Percentiles rank a stretch among this genome's conserved stretches.
Conservation (phyloP, 257 asterid species). For the Solanum chmielewskii region DNA sequence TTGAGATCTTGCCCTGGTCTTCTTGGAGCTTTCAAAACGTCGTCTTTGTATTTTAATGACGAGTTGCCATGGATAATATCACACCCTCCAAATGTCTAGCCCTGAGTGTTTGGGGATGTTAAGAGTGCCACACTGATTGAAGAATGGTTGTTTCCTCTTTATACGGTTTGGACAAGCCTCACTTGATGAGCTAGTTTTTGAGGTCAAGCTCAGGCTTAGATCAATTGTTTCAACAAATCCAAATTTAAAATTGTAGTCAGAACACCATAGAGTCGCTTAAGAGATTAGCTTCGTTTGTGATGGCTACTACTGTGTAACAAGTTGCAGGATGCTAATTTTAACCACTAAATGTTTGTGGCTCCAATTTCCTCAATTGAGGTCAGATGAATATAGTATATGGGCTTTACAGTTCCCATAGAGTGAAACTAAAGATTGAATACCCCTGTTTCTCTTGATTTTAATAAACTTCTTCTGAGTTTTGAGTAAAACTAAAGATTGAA, state of each 20-base stretch:
- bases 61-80: background rate
- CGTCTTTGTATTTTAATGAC: background rate
- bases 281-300: background rate
- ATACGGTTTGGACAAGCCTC: background rate
- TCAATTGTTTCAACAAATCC: background rate
- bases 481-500: background rate
- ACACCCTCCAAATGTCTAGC: background rate
- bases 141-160: background rate
- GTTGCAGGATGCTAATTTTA: background rate
- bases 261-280: background rate
- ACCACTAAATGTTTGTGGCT: background rate
- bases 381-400: background rate
- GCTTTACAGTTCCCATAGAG: background rate
- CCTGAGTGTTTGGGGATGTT: background rate
- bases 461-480: background rate
- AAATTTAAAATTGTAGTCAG: background rate
- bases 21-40: background rate
- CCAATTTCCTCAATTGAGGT: background rate
- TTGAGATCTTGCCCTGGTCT: background rate
- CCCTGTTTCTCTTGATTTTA: background rate
- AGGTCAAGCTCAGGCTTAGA: background rate
- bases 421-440: background rate
- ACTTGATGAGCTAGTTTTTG: background rate
- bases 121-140: background rate
- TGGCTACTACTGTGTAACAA: background rate